Base-by-base conservation (phyloP, 257 asterid genomes). In the Solanum raphanifolium region DNA sequence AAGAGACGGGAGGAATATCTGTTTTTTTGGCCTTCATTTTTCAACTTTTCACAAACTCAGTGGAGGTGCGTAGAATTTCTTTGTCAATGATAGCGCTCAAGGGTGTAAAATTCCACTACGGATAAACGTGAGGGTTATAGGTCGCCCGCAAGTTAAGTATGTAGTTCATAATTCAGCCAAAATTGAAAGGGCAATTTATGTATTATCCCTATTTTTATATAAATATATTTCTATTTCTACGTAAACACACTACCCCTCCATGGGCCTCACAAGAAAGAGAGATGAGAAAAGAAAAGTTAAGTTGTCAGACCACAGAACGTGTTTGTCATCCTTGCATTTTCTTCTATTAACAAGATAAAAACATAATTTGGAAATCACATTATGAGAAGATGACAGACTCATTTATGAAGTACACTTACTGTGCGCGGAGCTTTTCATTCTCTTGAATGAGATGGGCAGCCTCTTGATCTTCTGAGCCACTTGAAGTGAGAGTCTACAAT, bases 361-460 rank as follows among this genome's bases (percentile, higher is more conserved):
- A 23, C 84, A 73, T 34, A 46, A 48, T 78, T 73, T 31, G 88
- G 55, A 48, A 78, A 52, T 85, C 23, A 29, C 20, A 85, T 39
- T 27, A 84, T 60, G 65, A 27, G 60, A 66, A 78, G 35, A 18
- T 62, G 68, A 43, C 13, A 71, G 38, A 32, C 29, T 23, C 84
- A 72, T 46, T 34, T 62, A 38, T 73, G 58, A 86, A 43, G 29
- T 10, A 65, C 71, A 92, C 99, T 93, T 93, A 95, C 99, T 38
- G 93, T 6, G 92, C 88, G 32, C 31, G 95, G 62, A 93, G 94
- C 92, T 43, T 92, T 87, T 73, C 88, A 89, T 96, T 94, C 87
- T 93, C 96, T 91, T 89, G 90, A 87, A 94, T 85, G 62, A 94
- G 34, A 87, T 16, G 72, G 88, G 90, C 92, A 87, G 93, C 92